These are phyloP conservation scores for Fistulinella cinereoalba DNA, from an alignment of 1,284 basidiomycete genomes.

Conservation along the genomic window DNA sequence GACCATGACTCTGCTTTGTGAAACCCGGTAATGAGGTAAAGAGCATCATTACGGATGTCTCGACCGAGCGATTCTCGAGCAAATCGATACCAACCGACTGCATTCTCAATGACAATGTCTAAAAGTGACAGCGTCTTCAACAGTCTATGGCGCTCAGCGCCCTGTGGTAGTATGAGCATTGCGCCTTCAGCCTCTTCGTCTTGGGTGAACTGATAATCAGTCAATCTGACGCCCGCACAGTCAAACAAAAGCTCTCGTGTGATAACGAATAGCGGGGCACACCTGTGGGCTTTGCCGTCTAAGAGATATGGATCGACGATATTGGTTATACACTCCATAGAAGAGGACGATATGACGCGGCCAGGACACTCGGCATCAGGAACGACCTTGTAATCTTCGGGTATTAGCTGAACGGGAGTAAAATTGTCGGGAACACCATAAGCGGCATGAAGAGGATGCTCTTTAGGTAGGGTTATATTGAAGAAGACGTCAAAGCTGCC, in stretches of 20 bases:
- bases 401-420: neutral
- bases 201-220: neutral
- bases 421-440: conserved; percentile 11
- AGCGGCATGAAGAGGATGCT: conserved; percentile 4
- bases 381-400: neutral
- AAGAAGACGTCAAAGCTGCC: too few relatives aligned
- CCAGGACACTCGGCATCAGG: neutral
- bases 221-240: neutral
- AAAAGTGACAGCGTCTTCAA: neutral
- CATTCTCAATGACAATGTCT: neutral
- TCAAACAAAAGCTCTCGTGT: too few relatives aligned
- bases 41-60: neutral
- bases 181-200: neutral
- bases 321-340: neutral
- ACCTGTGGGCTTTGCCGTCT: neutral
- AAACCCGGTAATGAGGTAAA: conserved; percentile 7
- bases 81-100: conserved; percentile 5
- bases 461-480: too few relatives aligned
- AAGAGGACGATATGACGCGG: neutral
- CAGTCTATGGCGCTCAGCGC: conserved; percentile 2
- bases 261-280: neutral
- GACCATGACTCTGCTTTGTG: conserved; percentile 8
- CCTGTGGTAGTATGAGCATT: conserved; percentile 5
- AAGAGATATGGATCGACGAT: neutral
- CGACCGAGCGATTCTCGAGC: neutral